These are phyloP conservation scores for Acrodontium crateriforme DNA, from an alignment of 2,329 filamentous ascomycete species.

Conservation along the genomic window DNA sequence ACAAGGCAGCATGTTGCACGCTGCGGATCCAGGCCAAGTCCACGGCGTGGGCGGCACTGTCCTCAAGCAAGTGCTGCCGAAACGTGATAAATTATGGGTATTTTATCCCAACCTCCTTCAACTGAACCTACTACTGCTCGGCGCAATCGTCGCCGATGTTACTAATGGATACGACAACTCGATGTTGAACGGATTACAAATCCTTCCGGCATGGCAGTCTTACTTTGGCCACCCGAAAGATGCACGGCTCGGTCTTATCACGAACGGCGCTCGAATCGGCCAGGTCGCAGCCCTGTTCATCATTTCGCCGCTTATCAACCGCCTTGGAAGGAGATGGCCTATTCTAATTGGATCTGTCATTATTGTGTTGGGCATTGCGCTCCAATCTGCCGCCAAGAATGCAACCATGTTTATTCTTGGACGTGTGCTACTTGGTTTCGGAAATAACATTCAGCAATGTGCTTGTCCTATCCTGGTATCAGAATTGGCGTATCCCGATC, in stretches of 20 bases:
- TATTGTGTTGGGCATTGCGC: not conserved
- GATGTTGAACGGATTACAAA: conserved; percentile 1
- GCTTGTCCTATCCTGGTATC: not conserved
- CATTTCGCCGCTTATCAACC: not conserved
- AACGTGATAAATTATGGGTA: conserved; percentile 1
- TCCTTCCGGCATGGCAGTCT: not conserved
- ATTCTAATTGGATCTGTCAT: not conserved
- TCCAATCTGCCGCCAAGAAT: not conserved
- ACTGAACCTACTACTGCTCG: not conserved
- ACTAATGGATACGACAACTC: conserved; percentile 1
- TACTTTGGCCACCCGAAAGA: not conserved
- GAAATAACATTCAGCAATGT: not conserved
- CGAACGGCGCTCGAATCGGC: not conserved
- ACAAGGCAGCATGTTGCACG: no score
- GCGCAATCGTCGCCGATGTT: conserved; percentile 1
- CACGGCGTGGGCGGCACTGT: not conserved
- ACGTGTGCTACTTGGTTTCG: not conserved
- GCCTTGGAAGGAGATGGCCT: not conserved
- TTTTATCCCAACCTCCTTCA: not conserved
- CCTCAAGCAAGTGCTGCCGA: conserved; percentile 1
- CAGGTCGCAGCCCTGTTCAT: not conserved
- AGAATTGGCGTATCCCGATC: conserved; percentile 1
- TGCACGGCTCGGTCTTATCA: conserved; percentile 1
- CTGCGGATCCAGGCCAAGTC: no score
- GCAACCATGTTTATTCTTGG: conserved; percentile 1